Evolutionary conservation across 2,329 filamentous ascomycete species (phyloP).

Genomic region (Tolypocladium ophioglossoides): DNA sequence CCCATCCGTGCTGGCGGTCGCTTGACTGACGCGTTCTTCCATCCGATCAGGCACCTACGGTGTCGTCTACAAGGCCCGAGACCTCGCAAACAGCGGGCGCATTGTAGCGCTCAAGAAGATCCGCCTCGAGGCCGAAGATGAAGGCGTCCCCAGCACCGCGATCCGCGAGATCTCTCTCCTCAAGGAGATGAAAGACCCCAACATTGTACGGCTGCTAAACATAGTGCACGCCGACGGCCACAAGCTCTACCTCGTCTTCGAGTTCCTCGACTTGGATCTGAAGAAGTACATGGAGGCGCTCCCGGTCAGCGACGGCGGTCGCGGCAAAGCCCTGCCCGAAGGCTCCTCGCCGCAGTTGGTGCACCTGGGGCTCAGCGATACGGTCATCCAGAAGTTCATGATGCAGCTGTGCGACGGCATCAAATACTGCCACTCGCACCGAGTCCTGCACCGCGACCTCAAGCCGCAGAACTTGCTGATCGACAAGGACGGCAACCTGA

Average conservation of each 20-base stretch:
- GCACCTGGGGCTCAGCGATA: conserved; percentile 61
- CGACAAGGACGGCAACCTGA: conserved; percentile 76
- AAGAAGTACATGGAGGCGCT: conserved; percentile 96
- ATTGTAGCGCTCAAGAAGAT: conserved; percentile 95
- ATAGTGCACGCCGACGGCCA: conserved; percentile 92
- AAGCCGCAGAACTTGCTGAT: conserved; percentile 90
- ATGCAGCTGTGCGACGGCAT: conserved; percentile 76
- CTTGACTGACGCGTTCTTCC: neutral
- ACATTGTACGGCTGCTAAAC: conserved; percentile 80
- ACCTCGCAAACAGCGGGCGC: conserved; percentile 69
- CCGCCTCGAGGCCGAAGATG: conserved; percentile 87
- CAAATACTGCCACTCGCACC: conserved; percentile 80
- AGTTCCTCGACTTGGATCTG: conserved; percentile 82
- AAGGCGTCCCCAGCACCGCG: conserved; percentile 83
- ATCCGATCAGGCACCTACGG: conserved; percentile 67
- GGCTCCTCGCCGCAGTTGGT: conserved; percentile 54
- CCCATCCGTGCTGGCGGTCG: neutral
- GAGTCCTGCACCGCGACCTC: conserved; percentile 76
- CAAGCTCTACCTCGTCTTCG: conserved; percentile 88
- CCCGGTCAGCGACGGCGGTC: conserved; percentile 72
- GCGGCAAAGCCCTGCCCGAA: conserved; percentile 76
- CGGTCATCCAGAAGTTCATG: conserved; percentile 91
- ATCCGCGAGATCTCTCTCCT: conserved; percentile 91
- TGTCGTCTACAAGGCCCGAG: conserved; percentile 88
- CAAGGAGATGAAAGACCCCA: conserved; percentile 89